A percentile compares a stretch with the other conserved stretches of the same genome.
phyloP scores from a whole-genome alignment of 257 asterid genomes.

The Scutellaria baicalensis region DNA sequence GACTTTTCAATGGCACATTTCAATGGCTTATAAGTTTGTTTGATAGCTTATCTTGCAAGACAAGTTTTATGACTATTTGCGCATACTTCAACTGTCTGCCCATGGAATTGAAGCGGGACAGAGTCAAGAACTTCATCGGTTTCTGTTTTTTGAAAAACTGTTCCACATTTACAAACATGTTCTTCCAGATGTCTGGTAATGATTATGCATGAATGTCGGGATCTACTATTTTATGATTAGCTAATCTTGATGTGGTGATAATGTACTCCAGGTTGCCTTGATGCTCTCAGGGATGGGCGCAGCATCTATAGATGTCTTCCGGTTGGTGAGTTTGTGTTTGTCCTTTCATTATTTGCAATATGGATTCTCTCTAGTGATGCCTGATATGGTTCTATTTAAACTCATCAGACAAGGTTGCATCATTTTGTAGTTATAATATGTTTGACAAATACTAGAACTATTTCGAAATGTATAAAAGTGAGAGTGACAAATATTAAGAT shows the following conservation, averaged over 20 bases:
- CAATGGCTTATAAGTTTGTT: neutral
- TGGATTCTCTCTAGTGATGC: neutral
- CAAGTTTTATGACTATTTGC: neutral
- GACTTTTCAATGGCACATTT: neutral
- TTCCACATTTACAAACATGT: neutral
- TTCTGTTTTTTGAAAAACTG: neutral
- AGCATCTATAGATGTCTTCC: constrained; percentile 74
- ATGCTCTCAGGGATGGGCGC: constrained; percentile 98
- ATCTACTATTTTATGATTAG: neutral
- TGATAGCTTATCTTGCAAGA: neutral
- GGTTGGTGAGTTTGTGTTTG: constrained; percentile 48
- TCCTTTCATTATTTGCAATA: neutral
- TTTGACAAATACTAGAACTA: neutral
- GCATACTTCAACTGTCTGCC: neutral
- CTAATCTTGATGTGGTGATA: neutral
- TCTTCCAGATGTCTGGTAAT: neutral
- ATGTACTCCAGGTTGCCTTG: constrained; percentile 67
- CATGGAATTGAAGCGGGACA: neutral
- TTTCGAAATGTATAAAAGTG: neutral
- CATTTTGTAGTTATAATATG: neutral
- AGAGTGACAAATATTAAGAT: neutral
- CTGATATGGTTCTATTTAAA: neutral
- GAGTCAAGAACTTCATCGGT: neutral
- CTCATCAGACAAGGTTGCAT: neutral
- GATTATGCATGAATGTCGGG: constrained; percentile 1